Base-by-base conservation (phyloP, 768 basidiomycete species). In the Scleroderma bovista region DNA sequence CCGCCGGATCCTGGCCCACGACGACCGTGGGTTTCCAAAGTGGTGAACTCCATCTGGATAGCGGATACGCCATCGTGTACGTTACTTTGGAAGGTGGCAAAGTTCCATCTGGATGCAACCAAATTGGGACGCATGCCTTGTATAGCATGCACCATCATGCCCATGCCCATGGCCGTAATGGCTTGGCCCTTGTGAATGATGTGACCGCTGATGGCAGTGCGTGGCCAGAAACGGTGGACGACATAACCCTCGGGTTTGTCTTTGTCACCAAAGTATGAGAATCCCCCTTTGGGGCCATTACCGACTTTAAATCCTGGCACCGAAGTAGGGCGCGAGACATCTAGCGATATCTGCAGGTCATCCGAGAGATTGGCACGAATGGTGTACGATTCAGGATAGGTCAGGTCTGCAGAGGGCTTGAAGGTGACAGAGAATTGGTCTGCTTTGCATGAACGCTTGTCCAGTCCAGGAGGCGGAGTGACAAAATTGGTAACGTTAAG, bases 111-210 rank as follows among this genome's bases (percentile, higher is more conserved):
- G 17, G 89, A 75, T 13, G 96, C 96, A 59, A 96, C 82, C 49
- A 92, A 78, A 69, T 99, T 89, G 44, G 95, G 93, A 8, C 93
- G 81, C 92, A 99, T 95, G 66, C 95, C 96, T 65, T 98, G 95
- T 65, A 98, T 96, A 40, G 95, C 95, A 67, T 95, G 90, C 17
- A 94, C 78, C 66, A 95, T 83, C 86, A 93, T 89, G 24, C 91
- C 90, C 33, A 77, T 71, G 39, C 87, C 88, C 29, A 77, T 65
- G 48, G 81, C 69, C 8, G 72, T 44, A 48, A 72, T 69, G 6
- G 84, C 84, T 50, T 79, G 69, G 39, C 88, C 89, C 29, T 81
- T 77, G 54, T 72, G 66, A 43, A 88, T 79, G 66, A 94, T 61
- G 56, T 80, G 77, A 6, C 94, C 94, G 22, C 74, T 72, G 16